Conservation (phyloP, 352 stramenopile genomes). For the Globisporangium megalacanthum region DNA sequence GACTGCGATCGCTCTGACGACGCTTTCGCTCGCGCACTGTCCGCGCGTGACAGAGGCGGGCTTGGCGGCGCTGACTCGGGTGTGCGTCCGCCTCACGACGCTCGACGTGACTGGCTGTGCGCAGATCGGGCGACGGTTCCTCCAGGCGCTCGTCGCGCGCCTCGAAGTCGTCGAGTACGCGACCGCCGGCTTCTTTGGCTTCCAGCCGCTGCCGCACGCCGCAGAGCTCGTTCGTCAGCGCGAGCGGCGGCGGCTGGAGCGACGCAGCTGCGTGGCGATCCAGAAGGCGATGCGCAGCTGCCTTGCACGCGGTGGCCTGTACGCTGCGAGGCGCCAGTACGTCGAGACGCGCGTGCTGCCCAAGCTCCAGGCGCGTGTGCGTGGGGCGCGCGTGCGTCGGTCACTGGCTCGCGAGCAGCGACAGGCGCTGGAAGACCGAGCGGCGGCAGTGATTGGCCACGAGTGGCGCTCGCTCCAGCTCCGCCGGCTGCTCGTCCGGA, state of each 20-base stretch:
- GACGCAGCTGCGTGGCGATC: slow-evolving; percentile 57
- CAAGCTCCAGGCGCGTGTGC: slow-evolving; percentile 72
- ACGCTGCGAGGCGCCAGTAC: slow-evolving; percentile 59
- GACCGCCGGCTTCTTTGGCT: slow-evolving; percentile 69
- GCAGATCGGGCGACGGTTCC: slow-evolving; percentile 61
- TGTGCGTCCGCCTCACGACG: slow-evolving; percentile 71
- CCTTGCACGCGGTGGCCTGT: slow-evolving; percentile 64
- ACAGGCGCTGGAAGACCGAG: slow-evolving; percentile 22
- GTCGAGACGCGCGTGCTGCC: slow-evolving; percentile 61
- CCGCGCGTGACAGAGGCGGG: slow-evolving; percentile 66
- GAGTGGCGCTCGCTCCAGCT: slow-evolving; percentile 52
- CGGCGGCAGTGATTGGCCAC: slow-evolving; percentile 32
- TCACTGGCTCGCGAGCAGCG: slow-evolving; percentile 25
- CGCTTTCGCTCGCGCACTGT: slow-evolving; percentile 65
- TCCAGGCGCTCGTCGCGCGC: slow-evolving; percentile 61
- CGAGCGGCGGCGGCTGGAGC: slow-evolving; percentile 38
- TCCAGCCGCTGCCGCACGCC: slow-evolving; percentile 79
- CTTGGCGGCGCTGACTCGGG: slow-evolving; percentile 47
- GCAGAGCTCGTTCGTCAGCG: slow-evolving; percentile 59
- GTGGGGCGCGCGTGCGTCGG: slow-evolving; percentile 70
- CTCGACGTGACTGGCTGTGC: slow-evolving; percentile 83
- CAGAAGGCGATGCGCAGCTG: slow-evolving; percentile 81
- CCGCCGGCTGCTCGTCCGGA: slow-evolving; percentile 39
- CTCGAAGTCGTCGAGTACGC: slow-evolving; percentile 85
- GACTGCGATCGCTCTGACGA: slow-evolving; percentile 17